Base-by-base conservation (phyloP, 768 basidiomycete genomes). In the Tricholoma saponaceum region DNA sequence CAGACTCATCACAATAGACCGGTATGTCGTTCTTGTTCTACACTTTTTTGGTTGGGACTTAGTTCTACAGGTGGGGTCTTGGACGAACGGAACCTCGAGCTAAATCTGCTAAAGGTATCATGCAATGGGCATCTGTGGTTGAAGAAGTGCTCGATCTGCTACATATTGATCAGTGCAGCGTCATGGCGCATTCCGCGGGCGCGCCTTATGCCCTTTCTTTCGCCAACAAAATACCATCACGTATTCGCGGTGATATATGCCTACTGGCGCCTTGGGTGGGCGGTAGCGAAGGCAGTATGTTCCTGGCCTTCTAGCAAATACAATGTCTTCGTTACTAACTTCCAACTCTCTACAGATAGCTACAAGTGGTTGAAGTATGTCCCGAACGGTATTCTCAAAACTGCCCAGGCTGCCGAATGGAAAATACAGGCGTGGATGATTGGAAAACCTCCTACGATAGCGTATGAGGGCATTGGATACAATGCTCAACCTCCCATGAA, bases 301-400 rank as follows among this genome's bases (percentile, higher is more conserved):
- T 56, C 23, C 25, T 28, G 49, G 51, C 32, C 33, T 33, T 50
- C 1, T 50, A 39, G 8, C 22, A 50, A 8, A 52, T 33, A 28
- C 30, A 20, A 58, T 47, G 58, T 57, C 54, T 16, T 30, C 8
- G 16, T 18, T n/a, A 4, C n/a, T 32, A 35, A 41, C 26, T 56
- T 43, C 61, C 56, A 53, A 18, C 50, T 35, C 54, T 23, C 28
- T 51, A 9, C 60, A 90, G 89, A 81, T 66, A 88, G 92, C 14
- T 98, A 97, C 75, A 95, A 89, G 67, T 98, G 95, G 94, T 80
- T 99, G 53, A 96, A 95, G 72, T 98, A 95, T 68, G 90, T 99
- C 5, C 96, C 96, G 0, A 92, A 90, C 59, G 86, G 90, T 26
- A 84, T 99, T 37, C 78, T 99, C 61, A 94, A 91, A 76, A 95